These are phyloP conservation scores for Skeletonema menzelii DNA, from an alignment of 108 stramenopile genomes.

Conservation along the genomic window DNA sequence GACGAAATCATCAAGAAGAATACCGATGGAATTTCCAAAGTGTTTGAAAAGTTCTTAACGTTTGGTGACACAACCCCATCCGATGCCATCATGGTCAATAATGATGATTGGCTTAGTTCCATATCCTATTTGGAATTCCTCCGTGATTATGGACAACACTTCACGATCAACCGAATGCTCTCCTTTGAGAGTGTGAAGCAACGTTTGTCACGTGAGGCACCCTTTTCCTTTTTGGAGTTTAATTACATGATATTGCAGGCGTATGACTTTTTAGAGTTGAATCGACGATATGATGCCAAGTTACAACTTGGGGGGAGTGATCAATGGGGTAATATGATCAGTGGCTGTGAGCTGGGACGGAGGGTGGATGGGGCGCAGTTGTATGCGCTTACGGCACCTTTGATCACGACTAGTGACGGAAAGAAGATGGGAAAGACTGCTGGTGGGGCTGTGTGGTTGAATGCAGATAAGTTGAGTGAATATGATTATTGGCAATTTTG, in stretches of 20 bases:
- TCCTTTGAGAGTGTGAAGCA: conserved; percentile 94
- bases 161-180: conserved; percentile 98
- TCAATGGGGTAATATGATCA: conserved; percentile 99
- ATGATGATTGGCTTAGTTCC: conserved; percentile 90
- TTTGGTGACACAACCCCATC: conserved; percentile 63
- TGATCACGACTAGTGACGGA: conserved; percentile 96
- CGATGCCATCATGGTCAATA: conserved; percentile 93
- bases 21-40: conserved; percentile 76
- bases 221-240: conserved; percentile 96
- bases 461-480: conserved; percentile 84
- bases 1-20: conserved; percentile 84
- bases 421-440: conserved; percentile 99
- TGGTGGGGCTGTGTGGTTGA: conserved; percentile 96
- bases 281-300: conserved; percentile 71
- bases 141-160: conserved; percentile 95
- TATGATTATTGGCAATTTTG: conserved; percentile 99
- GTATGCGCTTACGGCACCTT: conserved; percentile 95
- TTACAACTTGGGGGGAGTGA: conserved; percentile 97
- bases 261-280: conserved; percentile 96
- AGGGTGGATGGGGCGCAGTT: conserved; percentile 81
- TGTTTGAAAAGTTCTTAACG: conserved; percentile 80
- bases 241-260: conserved; percentile 99
- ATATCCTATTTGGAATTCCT: conserved; percentile 92
- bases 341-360: conserved; percentile 93
- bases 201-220: conserved; percentile 89